Conservation (phyloP, 1,139 yeast genomes). For the Pichia sorboxylosa region DNA sequence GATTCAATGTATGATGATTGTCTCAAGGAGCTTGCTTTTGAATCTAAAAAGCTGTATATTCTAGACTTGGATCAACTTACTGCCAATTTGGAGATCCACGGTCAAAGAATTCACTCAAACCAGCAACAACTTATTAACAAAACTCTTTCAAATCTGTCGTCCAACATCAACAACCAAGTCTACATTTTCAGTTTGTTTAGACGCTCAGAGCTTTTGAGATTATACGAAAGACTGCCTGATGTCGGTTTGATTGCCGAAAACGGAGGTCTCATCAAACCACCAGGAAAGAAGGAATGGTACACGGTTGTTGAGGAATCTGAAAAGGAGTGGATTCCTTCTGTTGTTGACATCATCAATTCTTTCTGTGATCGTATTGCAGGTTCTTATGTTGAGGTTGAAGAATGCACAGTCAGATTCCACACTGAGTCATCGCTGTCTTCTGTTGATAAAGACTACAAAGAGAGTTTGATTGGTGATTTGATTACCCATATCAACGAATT, state of each 20-base stretch:
- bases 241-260: slow-evolving; percentile 83
- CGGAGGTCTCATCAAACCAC: slow-evolving; percentile 62
- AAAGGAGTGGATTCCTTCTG: slow-evolving; percentile 50
- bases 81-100: slow-evolving; percentile 21
- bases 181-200: slow-evolving; percentile 61
- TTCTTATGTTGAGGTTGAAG: slow-evolving; percentile 59
- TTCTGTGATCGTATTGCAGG: slow-evolving; percentile 77
- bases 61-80: slow-evolving; percentile 38
- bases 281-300: slow-evolving; percentile 49
- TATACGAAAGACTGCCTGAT: slow-evolving; percentile 55
- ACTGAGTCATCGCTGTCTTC: slow-evolving; percentile 52
- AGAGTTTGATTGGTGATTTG: slow-evolving; percentile 68
- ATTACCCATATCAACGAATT: slow-evolving; percentile 76
- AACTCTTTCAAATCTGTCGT: slow-evolving; percentile 38
- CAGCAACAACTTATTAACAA: slow-evolving; percentile 39
- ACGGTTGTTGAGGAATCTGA: slow-evolving; percentile 42
- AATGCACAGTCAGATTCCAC: slow-evolving; percentile 64
- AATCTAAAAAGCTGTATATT: slow-evolving; percentile 38
- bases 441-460: slow-evolving; percentile 58
- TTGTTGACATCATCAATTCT: slow-evolving; percentile 47
- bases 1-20: slow-evolving; percentile 28
- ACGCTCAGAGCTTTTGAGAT: slow-evolving; percentile 50
- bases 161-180: slow-evolving; percentile 46
- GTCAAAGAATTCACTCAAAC: slow-evolving; percentile 21
- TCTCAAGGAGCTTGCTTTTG: slow-evolving; percentile 12